Evolutionary conservation across 1,139 yeast genomes (phyloP), one percentile per base, ranked within the genome.

Genomic region (Saccharomyces uvarum): DNA sequence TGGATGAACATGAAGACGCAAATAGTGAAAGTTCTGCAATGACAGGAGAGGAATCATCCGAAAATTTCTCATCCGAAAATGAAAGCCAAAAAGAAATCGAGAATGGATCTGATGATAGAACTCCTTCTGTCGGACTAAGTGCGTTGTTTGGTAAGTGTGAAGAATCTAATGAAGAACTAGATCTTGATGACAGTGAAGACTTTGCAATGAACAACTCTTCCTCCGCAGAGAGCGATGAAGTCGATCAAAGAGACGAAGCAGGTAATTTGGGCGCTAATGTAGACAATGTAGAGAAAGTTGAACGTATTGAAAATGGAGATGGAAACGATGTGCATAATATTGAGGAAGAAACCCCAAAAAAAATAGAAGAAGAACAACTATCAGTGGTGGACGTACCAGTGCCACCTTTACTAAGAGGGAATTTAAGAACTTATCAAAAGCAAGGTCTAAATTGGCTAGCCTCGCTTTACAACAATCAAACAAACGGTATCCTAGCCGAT

Each of bases 381-480:
- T 61, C 74, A 6, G 89, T 86, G 16, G 80, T 81, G 38, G 90
- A 86, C 67, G 93, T 86, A 5, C 87, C 90, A 0, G 88, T 89
- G 0, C 75, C 81, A n/a, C 70, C 86, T 29, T 68, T 84, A n/a
- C 72, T 88, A 32, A 78, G 93, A 56, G 99, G 99, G 26, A 81
- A 83, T 0, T 75, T 95, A 51, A 83, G 99, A 68, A 91, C 84
- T 6, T 95, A 95, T 65, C 99, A 95, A 70, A 93, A 90, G 59
- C 96, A 89, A 69, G 99, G 99, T 56, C 77, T 95, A 49, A 95
- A 95, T 63, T 95, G 99, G 99, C 75, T 95, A 52, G 98, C 97
- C 0, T 90, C 97, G 54, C 75, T 95, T 58, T 93, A 91, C 72
- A 88, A 89, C 67, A 89, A 89, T 66, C 84, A 88, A 57, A 95